phyloP scores from a whole-genome alignment of 1,284 basidiomycete species.

The Hemileia vastatrix region DNA sequence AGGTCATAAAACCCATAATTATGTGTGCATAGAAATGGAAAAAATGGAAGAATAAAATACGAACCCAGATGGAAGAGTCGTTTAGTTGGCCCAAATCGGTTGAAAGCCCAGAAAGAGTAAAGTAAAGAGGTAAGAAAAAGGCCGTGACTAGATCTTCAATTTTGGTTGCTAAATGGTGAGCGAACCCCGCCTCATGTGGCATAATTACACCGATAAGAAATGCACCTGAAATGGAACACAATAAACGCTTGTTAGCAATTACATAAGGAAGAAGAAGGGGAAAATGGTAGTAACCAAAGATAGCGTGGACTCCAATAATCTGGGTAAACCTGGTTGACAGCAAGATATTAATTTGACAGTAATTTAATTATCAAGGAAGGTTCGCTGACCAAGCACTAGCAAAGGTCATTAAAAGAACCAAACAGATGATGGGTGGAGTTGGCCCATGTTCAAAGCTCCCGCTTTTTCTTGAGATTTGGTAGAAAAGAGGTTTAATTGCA shows the following conservation, averaged over 20 bases:
- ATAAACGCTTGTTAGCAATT: slow-evolving; percentile 28
- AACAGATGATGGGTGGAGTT: slow-evolving; percentile 15
- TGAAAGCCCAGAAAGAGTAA: slow-evolving; percentile 46
- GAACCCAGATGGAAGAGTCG: slow-evolving; percentile 47
- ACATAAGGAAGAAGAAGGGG: slow-evolving; percentile 33
- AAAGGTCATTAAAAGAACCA: slow-evolving; percentile 22
- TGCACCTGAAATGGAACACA: slow-evolving; percentile 30
- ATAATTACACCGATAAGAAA: slow-evolving; percentile 65
- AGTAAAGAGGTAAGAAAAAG: slow-evolving; percentile 44
- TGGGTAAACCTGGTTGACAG: slow-evolving; percentile 36
- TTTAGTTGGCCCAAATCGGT: slow-evolving; percentile 73
- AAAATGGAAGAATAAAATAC: slow-evolving; percentile 35
- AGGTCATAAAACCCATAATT: no score
- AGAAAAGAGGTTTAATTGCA: slow-evolving; percentile 13
- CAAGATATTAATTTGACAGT: not conserved
- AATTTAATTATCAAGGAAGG: not conserved
- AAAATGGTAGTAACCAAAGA: slow-evolving; percentile 47
- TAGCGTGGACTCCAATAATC: slow-evolving; percentile 44
- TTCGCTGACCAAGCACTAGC: slow-evolving; percentile 11
- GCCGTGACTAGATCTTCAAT: slow-evolving; percentile 34
- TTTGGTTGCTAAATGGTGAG: slow-evolving; percentile 20
- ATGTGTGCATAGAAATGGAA: no score
- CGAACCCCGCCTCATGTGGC: slow-evolving; percentile 73
- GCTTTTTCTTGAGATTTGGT: slow-evolving; percentile 6
- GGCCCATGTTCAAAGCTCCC: slow-evolving; percentile 21